Evolutionary conservation across 768 basidiomycete genomes (phyloP), one percentile per base, ranked within the genome.

Genomic region (Suillus weaverae): DNA sequence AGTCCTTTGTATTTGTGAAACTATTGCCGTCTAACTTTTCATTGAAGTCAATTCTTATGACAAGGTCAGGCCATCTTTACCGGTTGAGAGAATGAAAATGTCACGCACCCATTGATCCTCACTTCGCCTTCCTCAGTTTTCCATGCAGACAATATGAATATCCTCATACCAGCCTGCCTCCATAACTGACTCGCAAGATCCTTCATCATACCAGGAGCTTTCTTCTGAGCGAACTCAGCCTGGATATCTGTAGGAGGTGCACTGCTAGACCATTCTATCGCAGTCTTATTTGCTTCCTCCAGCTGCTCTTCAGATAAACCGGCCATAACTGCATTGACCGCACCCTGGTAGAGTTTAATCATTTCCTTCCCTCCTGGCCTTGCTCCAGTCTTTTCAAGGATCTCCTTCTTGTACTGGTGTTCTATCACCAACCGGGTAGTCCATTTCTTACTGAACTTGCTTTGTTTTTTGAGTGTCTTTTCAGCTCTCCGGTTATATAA

Each of bases 81-180:
- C 41, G 14, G 14, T 41, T 41, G 14, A 41, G 16, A 0, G 41
- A n/a, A n/a, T 18, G 41, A 41, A 18, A 26, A 5, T 48, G 0
- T 1, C 26, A 48, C 46, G 26, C 22, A 26, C 46, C 46, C 46
- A 26, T 48, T 48, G n/a, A 48, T 22, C 22, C 46, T 22, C 3
- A 48, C n/a, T 13, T 48, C 22, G n/a, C 22, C 46, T 11, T 48
- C 46, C 46, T 48, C 10, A 26, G 33, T 7, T 35, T 48, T 48
- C 46, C 46, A 48, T 13, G 46, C 33, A 3, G 13, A n/a, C 3
- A 51, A 18, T 6, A 62, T 36, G 2, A 39, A 20, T 8, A 62
- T 38, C 50, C n/a, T 16, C 62, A 62, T 62, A 6, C 62, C 35
- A 18, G 46, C 20, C 14, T 62, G 62, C 50, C 11, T 51, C 35